Evolutionary conservation across 176 grass and related monocot genomes (phyloP), one percentile per base, ranked within the genome.

Genomic region (Dendrocalamus sinicus): DNA sequence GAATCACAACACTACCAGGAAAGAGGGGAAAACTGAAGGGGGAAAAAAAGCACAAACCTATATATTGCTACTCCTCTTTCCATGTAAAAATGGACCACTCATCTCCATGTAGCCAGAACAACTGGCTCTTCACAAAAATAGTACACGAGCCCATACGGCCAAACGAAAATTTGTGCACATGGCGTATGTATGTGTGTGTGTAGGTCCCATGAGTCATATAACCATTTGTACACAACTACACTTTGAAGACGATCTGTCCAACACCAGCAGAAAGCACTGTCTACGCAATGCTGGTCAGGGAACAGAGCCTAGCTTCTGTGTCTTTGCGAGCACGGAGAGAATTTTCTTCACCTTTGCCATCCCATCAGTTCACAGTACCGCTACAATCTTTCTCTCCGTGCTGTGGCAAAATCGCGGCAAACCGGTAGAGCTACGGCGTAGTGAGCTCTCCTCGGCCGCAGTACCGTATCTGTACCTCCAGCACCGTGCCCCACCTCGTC

Each of bases 371-470:
- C 24, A 6, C 43, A 14, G 72, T 77, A 75, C 15, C 35, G 16
- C 57, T 78, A 13, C 17, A 15, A 26, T 53, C 52, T n/a, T 14
- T 3, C 22, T 40, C 35, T 54, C 65, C 35, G 37, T 46, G 35
- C 7, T 17, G 24, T 52, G 48, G 73, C 41, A 19, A 65, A 60
- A 22, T 47, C 28, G 44, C 40, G 19, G 51, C 53, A 22, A 17
- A 48, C 48, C 4, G 53, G 16, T 20, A 52, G 19, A n/a, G 39
- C 23, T 87, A 89, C 5, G 90, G 93, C 32, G 89, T 86, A 1
- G 91, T 90, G 79, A 92, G 72, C 52, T 98, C 87, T 73, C 85
- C 93, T 50, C 70, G 55, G 43, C 73, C 43, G 77, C 93, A 98
- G 17, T 62, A 46, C 7, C 84, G 91, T 87, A 98, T 93, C 77